Evolutionary conservation across 2,329 filamentous ascomycete genomes (phyloP).

Genomic region (Trichoderma citrinoviride): DNA sequence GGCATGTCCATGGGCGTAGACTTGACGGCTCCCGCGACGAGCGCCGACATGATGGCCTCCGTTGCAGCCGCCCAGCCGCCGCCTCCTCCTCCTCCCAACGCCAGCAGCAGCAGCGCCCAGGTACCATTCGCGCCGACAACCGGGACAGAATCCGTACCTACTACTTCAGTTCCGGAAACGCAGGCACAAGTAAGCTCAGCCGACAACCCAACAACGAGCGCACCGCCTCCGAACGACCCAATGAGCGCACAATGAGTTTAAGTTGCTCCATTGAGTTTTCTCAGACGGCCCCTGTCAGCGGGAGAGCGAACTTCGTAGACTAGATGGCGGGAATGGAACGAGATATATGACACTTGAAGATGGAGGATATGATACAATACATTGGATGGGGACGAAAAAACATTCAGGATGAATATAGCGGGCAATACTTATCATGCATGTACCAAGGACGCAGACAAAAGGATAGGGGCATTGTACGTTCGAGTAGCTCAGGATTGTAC

Average conservation of each 20-base stretch:
- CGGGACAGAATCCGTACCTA: not conserved
- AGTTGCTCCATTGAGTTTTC: too few relatives aligned
- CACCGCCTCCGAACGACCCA: not conserved
- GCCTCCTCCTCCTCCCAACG: not conserved
- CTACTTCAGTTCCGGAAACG: not conserved
- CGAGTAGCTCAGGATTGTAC: too few relatives aligned
- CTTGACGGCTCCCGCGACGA: not conserved
- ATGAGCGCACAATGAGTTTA: not conserved
- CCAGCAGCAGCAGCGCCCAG: not conserved
- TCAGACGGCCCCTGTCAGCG: too few relatives aligned
- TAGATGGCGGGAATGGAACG: not conserved
- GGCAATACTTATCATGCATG: too few relatives aligned
- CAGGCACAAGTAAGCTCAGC: not conserved
- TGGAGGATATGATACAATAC: not conserved
- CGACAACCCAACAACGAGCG: not conserved
- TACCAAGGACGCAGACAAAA: too few relatives aligned
- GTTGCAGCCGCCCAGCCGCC: not conserved
- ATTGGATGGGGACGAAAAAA: too few relatives aligned
- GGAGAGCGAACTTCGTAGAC: not conserved
- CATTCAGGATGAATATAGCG: too few relatives aligned
- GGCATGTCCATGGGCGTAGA: conserved; percentile 5
- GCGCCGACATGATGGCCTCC: not conserved
- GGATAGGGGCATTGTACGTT: too few relatives aligned
- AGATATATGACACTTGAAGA: not conserved
- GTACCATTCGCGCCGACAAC: not conserved